Base-by-base conservation (phyloP, 192 early-diverging fungal genomes). In the Coemansia sp. region DNA sequence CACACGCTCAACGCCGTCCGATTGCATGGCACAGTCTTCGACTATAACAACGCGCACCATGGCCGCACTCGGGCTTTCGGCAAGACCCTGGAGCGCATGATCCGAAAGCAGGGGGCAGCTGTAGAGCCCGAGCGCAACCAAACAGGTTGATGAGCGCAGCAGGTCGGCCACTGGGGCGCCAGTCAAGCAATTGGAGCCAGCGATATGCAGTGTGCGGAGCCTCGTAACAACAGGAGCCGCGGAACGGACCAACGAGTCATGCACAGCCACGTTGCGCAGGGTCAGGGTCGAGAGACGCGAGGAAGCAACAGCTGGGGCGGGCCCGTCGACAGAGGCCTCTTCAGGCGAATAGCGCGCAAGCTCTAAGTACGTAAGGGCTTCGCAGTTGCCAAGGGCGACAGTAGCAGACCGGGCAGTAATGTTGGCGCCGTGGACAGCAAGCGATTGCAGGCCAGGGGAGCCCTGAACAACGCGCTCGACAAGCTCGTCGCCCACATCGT, bases 21-120 rank as follows among this genome's bases (percentile, higher is more conserved):
- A 79, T 61, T 79, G 76, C 71, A 79, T 61, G 15, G 59, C 67
- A 43, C 76, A 79, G 57, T 67, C 63, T 25, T 65, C 36, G 3
- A 79, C 63, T 5, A 73, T 22, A 19, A 79, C 63, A 9, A 70
- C 67, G 19, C 59, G 71, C 32, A 79, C 60, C 11, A 48, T 42
- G 4, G n/a, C 20, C 0, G 71, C 76, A 33, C 76, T 79, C 11
- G 63, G 67, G 15, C 76, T 61, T 19, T 45, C 52, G 5, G 65
- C 63, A 38, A 79, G 57, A 5, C 71, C 67, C 10, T 55, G 17
- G 7, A 79, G 52, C 19, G 71, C 67, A 5, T 35, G 25, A 15
- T 70, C 76, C 4, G 67, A 63, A 13, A 79, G 64, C 34, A 23
- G n/a, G 0, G 76, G 43, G 55, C 71, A 59, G 53, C 73, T 57